phyloP scores from a whole-genome alignment of 2,329 filamentous ascomycete species.

The Periconia sp. region DNA sequence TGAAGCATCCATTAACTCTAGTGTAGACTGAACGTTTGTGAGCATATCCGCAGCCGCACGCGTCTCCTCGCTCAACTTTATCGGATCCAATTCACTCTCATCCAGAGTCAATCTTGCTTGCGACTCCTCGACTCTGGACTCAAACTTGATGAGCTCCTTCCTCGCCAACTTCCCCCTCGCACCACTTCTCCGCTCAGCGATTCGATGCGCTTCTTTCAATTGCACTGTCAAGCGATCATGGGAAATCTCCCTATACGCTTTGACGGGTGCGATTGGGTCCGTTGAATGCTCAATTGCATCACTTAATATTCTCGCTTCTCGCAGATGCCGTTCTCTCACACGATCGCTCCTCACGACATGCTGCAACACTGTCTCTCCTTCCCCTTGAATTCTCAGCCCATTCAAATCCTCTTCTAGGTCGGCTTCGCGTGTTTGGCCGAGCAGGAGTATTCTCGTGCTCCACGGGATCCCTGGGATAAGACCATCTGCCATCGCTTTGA shows the following conservation, averaged over 20 bases:
- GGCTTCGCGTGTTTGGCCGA: constrained; percentile 40
- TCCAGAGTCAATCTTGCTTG: constrained; percentile 57
- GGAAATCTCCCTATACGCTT: constrained; percentile 65
- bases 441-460: constrained; percentile 41
- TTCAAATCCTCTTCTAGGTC: constrained; percentile 41
- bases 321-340: constrained; percentile 61
- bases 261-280: constrained; percentile 64
- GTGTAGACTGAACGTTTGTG: constrained; percentile 69
- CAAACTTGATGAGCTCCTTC: constrained; percentile 73
- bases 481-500: constrained; percentile 78
- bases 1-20: constrained; percentile 66
- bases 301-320: constrained; percentile 67
- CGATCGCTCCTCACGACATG: constrained; percentile 66
- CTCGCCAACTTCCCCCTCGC: constrained; percentile 75
- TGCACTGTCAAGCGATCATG: constrained; percentile 67
- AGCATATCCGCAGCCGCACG: constrained; percentile 74
- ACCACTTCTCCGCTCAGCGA: constrained; percentile 76
- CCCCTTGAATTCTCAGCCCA: constrained; percentile 21
- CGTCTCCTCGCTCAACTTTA: constrained; percentile 67
- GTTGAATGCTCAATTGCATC: constrained; percentile 63
- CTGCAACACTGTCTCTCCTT: constrained; percentile 65
- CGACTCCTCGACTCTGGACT: constrained; percentile 69
- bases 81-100: constrained; percentile 62
- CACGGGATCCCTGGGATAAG: constrained; percentile 70
- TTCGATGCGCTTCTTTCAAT: constrained; percentile 73